phyloP scores from a whole-genome alignment of 1,284 basidiomycete genomes.

The Tetrapyrgos nigripes region DNA sequence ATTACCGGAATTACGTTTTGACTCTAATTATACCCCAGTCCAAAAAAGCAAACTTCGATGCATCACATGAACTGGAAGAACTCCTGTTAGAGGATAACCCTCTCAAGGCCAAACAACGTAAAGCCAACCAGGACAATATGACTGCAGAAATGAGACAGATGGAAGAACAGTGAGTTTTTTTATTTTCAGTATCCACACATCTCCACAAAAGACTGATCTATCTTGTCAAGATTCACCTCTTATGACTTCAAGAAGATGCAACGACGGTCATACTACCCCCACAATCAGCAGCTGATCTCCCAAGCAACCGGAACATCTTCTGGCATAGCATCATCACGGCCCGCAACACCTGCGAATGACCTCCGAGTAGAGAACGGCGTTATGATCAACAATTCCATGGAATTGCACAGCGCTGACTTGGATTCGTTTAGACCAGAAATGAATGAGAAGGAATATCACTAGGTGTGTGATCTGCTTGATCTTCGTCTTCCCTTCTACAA shows the following conservation, averaged over 20 bases:
- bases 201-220: not conserved
- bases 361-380: slow-evolving; percentile 45
- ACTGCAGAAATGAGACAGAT: slow-evolving; percentile 94
- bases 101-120: slow-evolving; percentile 92
- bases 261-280: slow-evolving; percentile 82
- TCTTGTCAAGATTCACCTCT: slow-evolving; percentile 66
- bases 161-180: slow-evolving; percentile 89
- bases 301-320: slow-evolving; percentile 58
- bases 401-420: slow-evolving; percentile 38
- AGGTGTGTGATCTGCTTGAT: slow-evolving; percentile 9
- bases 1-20: not conserved
- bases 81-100: slow-evolving; percentile 96
- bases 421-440: slow-evolving; percentile 42
- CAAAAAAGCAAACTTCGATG: slow-evolving; percentile 98
- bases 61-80: slow-evolving; percentile 98
- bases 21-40: slow-evolving; percentile 54
- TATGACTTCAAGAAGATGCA: slow-evolving; percentile 88
- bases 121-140: slow-evolving; percentile 88
- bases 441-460: slow-evolving; percentile 46
- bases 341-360: slow-evolving; percentile 53
- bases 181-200: not conserved
- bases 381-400: slow-evolving; percentile 44
- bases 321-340: slow-evolving; percentile 54
- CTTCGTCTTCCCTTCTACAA: not conserved
- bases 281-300: slow-evolving; percentile 73